Conservation (phyloP, 768 basidiomycete genomes). For the Tulasnella sp. region DNA sequence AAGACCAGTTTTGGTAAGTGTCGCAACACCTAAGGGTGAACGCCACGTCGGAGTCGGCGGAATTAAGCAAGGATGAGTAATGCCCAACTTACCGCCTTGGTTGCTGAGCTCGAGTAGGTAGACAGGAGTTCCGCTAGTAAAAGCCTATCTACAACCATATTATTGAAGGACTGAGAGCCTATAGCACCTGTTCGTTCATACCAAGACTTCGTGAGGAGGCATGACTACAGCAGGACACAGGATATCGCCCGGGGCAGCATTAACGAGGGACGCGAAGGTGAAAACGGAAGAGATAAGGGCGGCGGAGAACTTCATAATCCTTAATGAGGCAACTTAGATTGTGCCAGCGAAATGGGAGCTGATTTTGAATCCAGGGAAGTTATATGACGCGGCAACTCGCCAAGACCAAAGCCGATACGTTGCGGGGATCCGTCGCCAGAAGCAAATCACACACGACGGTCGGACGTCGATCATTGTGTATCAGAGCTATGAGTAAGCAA, state of each 20-base stretch:
- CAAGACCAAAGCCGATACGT: background rate
- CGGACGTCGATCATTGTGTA: background rate
- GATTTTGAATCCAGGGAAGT: background rate
- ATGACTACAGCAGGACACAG: background rate
- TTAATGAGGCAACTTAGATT: background rate
- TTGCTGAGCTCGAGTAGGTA: background rate
- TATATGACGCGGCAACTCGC: background rate
- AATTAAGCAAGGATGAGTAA: no score
- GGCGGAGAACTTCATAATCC: background rate
- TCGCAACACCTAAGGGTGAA: conserved; percentile 5
- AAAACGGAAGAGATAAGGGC: background rate
- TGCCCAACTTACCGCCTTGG: background rate
- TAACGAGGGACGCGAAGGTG: background rate
- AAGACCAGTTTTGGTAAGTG: background rate
- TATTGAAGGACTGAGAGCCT: background rate
- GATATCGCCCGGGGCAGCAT: background rate
- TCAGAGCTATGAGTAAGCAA: no score
- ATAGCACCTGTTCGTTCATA: background rate
- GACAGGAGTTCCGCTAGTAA: background rate
- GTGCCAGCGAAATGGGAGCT: no score
- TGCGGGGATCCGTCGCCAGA: background rate
- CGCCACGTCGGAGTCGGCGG: background rate
- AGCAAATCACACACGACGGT: background rate
- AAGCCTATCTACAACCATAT: background rate
- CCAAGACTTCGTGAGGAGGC: background rate